Evolutionary conservation across 106 monocot species (phyloP).

Genomic region (Apostasia shenzhenica): DNA sequence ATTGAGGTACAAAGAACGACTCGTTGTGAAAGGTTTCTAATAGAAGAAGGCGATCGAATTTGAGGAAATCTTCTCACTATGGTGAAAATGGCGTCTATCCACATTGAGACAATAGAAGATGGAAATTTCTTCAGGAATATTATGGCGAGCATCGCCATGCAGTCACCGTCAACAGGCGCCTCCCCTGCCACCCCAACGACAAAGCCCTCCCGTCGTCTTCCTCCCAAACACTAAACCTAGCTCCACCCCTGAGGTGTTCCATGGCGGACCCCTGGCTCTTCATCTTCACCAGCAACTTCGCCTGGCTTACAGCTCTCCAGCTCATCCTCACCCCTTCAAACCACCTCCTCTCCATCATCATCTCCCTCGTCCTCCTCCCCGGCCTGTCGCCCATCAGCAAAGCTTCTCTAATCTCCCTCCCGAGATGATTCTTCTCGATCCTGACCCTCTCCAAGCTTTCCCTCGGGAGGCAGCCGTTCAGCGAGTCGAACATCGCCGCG

Average conservation of each 20-base stretch:
- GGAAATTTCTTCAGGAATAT: too few relatives aligned
- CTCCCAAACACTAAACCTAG: constrained; percentile 25
- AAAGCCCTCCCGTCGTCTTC: constrained; percentile 32
- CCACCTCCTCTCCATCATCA: constrained; percentile 27
- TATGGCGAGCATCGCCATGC: constrained; percentile 17
- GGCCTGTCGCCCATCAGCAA: not conserved
- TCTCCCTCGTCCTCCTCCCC: constrained; percentile 25
- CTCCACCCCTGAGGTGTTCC: constrained; percentile 15
- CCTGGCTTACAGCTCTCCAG: constrained; percentile 52
- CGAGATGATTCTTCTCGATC: constrained; percentile 54
- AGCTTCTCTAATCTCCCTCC: constrained; percentile 32
- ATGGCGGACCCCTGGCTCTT: constrained; percentile 27
- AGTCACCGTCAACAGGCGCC: constrained; percentile 25
- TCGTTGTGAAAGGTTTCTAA: too few relatives aligned
- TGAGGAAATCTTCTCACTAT: too few relatives aligned
- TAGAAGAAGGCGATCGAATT: too few relatives aligned
- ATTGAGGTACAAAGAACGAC: too few relatives aligned
- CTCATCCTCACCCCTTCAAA: constrained; percentile 32
- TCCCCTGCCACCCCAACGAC: constrained; percentile 36
- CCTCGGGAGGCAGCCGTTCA: constrained; percentile 39
- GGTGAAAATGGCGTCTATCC: too few relatives aligned
- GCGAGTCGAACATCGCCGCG: constrained; percentile 46
- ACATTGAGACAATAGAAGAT: too few relatives aligned
- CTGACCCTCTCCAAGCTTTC: constrained; percentile 42
- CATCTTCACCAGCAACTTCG: constrained; percentile 52